Evolutionary conservation across 208 protist species (phyloP).

Genomic region (Leishmania braziliensis): DNA sequence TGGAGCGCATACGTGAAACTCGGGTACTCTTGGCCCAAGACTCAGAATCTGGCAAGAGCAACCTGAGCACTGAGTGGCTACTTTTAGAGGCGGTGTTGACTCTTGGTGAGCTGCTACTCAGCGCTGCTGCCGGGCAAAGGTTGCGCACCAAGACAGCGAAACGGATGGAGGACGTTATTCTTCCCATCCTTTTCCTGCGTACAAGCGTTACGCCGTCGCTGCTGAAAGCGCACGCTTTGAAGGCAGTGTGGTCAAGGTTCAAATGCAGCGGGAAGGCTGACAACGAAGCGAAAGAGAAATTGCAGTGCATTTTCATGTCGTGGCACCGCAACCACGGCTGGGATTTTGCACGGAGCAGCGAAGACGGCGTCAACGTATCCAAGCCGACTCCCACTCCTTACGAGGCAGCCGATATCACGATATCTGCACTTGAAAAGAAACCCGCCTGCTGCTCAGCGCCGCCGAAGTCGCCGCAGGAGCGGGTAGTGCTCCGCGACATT

Average conservation of each 20-base stretch:
- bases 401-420: not conserved
- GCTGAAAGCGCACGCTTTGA: conserved; percentile 27
- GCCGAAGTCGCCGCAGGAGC: not conserved
- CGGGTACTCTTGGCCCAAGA: not conserved
- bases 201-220: conserved; percentile 29
- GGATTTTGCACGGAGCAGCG: conserved; percentile 20
- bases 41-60: not conserved
- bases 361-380: not conserved
- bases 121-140: conserved; percentile 1
- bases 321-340: conserved; percentile 37
- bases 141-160: conserved; percentile 15
- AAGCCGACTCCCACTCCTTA: not conserved
- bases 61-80: conserved; percentile 21
- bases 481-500: conserved; percentile 21
- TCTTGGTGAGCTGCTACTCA: conserved; percentile 27
- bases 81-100: conserved; percentile 32
- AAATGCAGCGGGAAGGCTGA: not conserved
- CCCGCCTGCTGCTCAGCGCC: not conserved
- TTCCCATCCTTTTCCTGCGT: conserved; percentile 47
- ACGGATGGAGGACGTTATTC: conserved; percentile 37
- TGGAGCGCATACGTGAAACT: not conserved
- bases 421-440: not conserved
- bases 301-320: conserved; percentile 13
- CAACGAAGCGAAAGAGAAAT: conserved; percentile 7
- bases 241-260: conserved; percentile 16